Percentiles rank a stretch among this genome's conserved stretches.
phyloP scores from a whole-genome alignment of 2,329 filamentous ascomycete species.

The Sarocladiaceae sp. region DNA sequence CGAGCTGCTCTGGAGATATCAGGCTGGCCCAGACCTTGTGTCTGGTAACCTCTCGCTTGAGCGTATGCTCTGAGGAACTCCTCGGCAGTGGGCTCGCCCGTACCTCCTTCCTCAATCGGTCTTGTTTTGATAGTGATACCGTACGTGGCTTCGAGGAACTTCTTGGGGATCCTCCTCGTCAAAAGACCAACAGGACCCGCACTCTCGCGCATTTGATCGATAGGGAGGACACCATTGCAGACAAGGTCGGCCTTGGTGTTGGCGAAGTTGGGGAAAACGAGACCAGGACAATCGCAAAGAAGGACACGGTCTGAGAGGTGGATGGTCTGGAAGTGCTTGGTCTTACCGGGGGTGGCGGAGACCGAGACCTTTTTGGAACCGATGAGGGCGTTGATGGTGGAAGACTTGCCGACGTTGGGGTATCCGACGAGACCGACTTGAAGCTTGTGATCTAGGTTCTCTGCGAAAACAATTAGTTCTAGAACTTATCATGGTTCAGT shows the following conservation, averaged over 20 bases:
- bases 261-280: conserved; percentile 97
- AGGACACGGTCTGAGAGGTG: conserved; percentile 85
- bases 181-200: conserved; percentile 85
- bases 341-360: conserved; percentile 94
- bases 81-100: conserved; percentile 73
- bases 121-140: conserved; percentile 81
- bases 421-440: conserved; percentile 94
- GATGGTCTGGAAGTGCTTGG: conserved; percentile 98
- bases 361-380: conserved; percentile 98
- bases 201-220: conserved; percentile 84
- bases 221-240: conserved; percentile 84
- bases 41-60: conserved; percentile 81
- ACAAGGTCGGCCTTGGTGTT: conserved; percentile 95
- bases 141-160: conserved; percentile 87
- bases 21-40: conserved; percentile 80
- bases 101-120: conserved; percentile 86
- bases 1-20: conserved; percentile 90
- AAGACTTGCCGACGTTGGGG: conserved; percentile 98
- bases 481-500: neutral
- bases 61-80: conserved; percentile 86
- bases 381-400: conserved; percentile 97
- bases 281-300: conserved; percentile 94
- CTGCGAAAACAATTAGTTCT: conserved; percentile 23
- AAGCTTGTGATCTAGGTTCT: conserved; percentile 54
- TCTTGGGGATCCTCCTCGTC: conserved; percentile 75